Base-by-base conservation (phyloP, 768 basidiomycete genomes). In the Podaxis rugospora region DNA sequence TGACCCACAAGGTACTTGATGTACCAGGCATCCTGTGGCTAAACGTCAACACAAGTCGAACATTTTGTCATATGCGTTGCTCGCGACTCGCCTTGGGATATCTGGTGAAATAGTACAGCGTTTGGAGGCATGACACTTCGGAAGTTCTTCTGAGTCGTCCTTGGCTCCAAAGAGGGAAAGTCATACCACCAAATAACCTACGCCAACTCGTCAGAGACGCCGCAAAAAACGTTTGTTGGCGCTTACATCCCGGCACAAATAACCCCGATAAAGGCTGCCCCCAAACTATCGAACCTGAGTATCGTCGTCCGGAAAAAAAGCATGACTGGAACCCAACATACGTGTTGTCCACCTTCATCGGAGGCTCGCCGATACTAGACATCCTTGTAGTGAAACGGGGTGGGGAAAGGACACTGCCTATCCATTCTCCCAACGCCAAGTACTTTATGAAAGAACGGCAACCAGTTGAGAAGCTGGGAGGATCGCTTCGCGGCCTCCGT, bases 121-220 rank as follows among this genome's bases (percentile, higher is more conserved):
- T 79, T 66, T 85, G 83, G 32, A 82, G 77, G 63, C 80, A 83
- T 2, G 83, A 82, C 7, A 85, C 83, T 85, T 57, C 21, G 35
- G 32, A 32, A 40, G 7, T 16, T 32, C 60, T 54, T 51, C 51
- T 44, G 42, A 54, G 58, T n/a, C 42, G 55, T 5, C 58, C 50
- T n/a, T 28, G 5, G 25, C 6, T n/a, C 14, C 4, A 53, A 37
- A 49, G 36, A 23, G 14, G 18, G 37, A 59, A 46, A 32, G 23
- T 63, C 66, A n/a, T 74, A 82, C 83, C 82, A 72, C 83, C 83
- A 59, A 83, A 84, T 56, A 84, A 66, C 58, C 81, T 83, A 61
- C 10, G 49, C 42, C 62, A 42, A 62, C 16, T 25, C 37, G 32
- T 51, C 27, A 64, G 56, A 23, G 25, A 16, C 32, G 36, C 14